Base-by-base conservation (phyloP, 139 green algal species). In the Closterium sp. region DNA sequence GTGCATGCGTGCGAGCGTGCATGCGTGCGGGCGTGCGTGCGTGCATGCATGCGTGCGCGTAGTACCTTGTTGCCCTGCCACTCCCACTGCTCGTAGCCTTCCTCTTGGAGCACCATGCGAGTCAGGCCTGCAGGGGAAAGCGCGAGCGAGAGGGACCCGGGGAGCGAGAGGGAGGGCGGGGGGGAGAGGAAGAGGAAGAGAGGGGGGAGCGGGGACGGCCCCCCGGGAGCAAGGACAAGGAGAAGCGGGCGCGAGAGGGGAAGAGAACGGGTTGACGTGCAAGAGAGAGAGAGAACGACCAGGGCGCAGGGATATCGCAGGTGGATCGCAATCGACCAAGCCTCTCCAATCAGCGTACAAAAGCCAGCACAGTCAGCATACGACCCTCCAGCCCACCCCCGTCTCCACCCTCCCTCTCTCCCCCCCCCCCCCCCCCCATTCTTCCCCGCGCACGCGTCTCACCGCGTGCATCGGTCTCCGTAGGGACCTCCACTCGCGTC, bases 31-130 rank as follows among this genome's bases (percentile, higher is more conserved):
- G 16, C 12, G 10, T 10, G 16, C 12, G 64, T 34, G 81, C 81
- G 30, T 86, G 25, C 6, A 8, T 85, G n/a, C n/a, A 86, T 34
- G 81, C 30, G 81, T 32, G n/a, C n/a, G 21, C 28, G 76, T 25
- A 6, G 28, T 86, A 86, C 81, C 81, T 86, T 86, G 81, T 34
- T 86, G 81, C 81, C 81, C 12, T 86, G n/a, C 81, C 81, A 86
- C n/a, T 86, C 81, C 81, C 81, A 86, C 30, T 32, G n/a, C n/a
- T 86, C 2, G 81, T 86, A 86, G 4, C 81, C 81, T 23, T 34
- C 81, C 30, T 32, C n/a, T 28, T 86, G n/a, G 6, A 86, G 81
- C 25, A 86, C 81, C 81, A 86, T 86, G n/a, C 81, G n/a, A 19
- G n/a, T 33, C 6, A 32, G 81, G n/a, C 81, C 81, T 86, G 81